phyloP scores from a whole-genome alignment of 164 flowering plant genomes.

The Berberis vulgaris region DNA sequence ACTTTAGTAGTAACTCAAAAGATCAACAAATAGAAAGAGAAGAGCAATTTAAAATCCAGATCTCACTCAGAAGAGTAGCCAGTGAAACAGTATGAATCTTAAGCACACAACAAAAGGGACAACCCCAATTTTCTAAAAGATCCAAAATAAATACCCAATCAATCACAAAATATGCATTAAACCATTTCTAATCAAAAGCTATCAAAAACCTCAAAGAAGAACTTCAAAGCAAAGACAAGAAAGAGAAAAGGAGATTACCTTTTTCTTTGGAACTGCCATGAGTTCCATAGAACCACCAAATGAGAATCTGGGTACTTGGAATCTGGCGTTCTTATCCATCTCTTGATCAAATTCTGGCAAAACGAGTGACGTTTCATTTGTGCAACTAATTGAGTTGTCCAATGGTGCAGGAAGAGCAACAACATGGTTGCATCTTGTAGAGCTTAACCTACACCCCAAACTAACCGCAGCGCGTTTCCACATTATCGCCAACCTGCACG shows the following conservation, averaged over 20 bases:
- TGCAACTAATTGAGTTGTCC: slow-evolving; percentile 12
- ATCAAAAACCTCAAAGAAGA: too few relatives aligned
- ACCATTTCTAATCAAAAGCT: too few relatives aligned
- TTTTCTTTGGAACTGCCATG: slow-evolving; percentile 80
- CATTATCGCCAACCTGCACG: slow-evolving; percentile 7
- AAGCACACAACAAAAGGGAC: too few relatives aligned
- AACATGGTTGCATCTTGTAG: slow-evolving; percentile 20
- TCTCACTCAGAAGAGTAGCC: too few relatives aligned
- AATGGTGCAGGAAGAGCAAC: slow-evolving; percentile 27
- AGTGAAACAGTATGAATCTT: too few relatives aligned
- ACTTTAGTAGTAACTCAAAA: too few relatives aligned
- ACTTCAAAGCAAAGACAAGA: too few relatives aligned
- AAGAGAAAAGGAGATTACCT: slow-evolving; percentile 22
- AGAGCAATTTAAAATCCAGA: too few relatives aligned
- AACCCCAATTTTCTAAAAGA: too few relatives aligned
- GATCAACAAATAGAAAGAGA: too few relatives aligned
- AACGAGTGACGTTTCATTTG: slow-evolving; percentile 13
- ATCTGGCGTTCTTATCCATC: slow-evolving; percentile 1
- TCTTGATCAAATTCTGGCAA: slow-evolving; percentile 24
- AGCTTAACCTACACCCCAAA: slow-evolving; percentile 1
- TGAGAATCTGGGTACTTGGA: slow-evolving; percentile 23
- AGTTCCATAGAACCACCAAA: slow-evolving; percentile 61
- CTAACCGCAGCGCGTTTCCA: slow-evolving; percentile 16
- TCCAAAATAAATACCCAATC: too few relatives aligned
- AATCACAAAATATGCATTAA: too few relatives aligned